Percentiles rank a stretch among this genome's conserved stretches.
Conservation (phyloP, 495 filamentous ascomycete genomes). For the Podospora tetraspora region DNA sequence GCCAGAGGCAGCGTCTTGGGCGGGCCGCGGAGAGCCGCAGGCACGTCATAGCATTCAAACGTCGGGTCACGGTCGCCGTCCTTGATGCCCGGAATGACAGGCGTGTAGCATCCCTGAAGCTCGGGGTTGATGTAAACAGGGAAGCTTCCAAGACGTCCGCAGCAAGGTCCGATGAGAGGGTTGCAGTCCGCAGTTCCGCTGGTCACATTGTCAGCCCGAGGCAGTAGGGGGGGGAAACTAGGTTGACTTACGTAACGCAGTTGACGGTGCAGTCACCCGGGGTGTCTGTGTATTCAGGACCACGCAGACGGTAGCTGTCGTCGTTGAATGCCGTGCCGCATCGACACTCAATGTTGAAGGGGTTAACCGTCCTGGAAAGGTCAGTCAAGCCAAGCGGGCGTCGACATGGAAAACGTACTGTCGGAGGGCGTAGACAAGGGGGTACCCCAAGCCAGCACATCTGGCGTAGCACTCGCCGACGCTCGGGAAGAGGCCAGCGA, state of each 20-base stretch:
- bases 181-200: not conserved
- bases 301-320: slow-evolving; percentile 7
- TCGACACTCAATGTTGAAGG: slow-evolving; percentile 1
- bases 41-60: slow-evolving; percentile 4
- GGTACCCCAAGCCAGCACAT: slow-evolving; percentile 17
- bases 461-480: slow-evolving; percentile 4
- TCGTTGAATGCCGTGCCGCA: slow-evolving; percentile 12
- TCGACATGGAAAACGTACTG: not conserved
- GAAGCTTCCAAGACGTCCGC: not conserved
- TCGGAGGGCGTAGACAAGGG: slow-evolving; percentile 4
- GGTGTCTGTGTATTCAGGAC: not conserved
- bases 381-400: not conserved
- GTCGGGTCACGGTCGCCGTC: not conserved
- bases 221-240: not conserved
- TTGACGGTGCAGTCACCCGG: not conserved
- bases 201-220: not conserved
- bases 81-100: slow-evolving; percentile 21
- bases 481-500: not conserved
- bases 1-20: not conserved
- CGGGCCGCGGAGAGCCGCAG: not conserved
- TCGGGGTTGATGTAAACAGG: slow-evolving; percentile 24
- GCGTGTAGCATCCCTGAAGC: slow-evolving; percentile 25
- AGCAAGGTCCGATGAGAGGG: slow-evolving; percentile 3
- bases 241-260: not conserved
- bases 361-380: not conserved